These are phyloP conservation scores for Vigna mungo DNA, from an alignment of 306 rosid species.

Conservation along the genomic window DNA sequence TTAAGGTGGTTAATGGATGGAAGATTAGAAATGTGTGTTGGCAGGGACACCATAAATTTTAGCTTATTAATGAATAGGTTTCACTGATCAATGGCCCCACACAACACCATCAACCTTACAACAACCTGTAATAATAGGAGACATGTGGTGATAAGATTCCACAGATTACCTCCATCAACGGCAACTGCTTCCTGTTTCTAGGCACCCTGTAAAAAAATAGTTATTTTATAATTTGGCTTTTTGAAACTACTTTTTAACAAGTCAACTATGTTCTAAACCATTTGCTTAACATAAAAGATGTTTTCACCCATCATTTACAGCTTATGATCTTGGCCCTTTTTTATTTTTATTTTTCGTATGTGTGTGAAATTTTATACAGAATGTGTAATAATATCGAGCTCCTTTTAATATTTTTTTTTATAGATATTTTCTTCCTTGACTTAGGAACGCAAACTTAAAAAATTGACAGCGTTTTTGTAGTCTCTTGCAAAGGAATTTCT, in stretches of 20 bases:
- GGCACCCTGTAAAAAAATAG: neutral
- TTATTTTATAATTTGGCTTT: neutral
- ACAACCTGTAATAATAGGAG: neutral
- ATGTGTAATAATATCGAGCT: neutral
- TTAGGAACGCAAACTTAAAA: neutral
- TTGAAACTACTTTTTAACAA: neutral
- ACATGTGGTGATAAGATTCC: neutral
- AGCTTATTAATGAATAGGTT: neutral
- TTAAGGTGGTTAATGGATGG: constrained; percentile 8
- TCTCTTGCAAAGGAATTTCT: neutral
- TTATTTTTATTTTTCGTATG: neutral
- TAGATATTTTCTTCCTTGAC: neutral
- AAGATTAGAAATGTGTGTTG: neutral
- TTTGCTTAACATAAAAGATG: neutral
- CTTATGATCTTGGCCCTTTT: neutral
- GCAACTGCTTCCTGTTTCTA: neutral
- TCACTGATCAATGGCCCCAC: neutral
- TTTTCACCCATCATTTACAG: neutral
- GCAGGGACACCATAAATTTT: neutral
- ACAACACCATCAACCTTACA: neutral
- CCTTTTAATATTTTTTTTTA: neutral
- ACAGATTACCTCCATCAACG: constrained; percentile 21
- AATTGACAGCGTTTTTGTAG: too few species aligned
- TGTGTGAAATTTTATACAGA: neutral
- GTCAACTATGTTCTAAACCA: neutral